Base-by-base conservation (phyloP, 169 alveolate genomes). In the Toxoplasma gondii region DNA sequence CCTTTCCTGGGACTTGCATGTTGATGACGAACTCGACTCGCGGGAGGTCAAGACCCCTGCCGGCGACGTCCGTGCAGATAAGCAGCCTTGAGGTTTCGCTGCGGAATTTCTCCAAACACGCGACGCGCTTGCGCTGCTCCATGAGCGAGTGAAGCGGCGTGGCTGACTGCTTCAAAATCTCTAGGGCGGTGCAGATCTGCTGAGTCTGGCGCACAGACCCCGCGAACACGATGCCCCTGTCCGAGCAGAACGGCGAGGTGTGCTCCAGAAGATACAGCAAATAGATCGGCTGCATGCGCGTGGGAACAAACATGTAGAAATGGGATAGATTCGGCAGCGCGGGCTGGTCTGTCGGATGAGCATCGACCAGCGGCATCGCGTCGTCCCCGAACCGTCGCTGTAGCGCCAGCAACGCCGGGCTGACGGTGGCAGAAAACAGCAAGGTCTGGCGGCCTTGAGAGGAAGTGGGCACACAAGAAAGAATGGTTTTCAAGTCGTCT, bases 21-120 rank as follows among this genome's bases (percentile, higher is more conserved):
- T 99, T 99, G 39, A 99, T 97, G 17, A 99, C 99, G 93, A 97
- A 98, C 74, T 98, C 98, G 17, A 99, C 99, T 44, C 97, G 98
- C 36, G 99, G 99, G 44, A 99, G 98, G 96, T 99, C 99, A 36
- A 99, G 96, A n/a, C 99, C 99, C 95, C 99, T 94, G 44, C 99
- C 98, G 27, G 99, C 99, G 7, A 99, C 98, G 94, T 99, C 99
- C 19, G 99, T 99, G 41, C 99, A 99, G 0, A 98, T 98, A 27
- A 98, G 96, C 34, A 98, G 74, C 84, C 98, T 93, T 81, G 97
- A 94, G 58, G 97, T 98, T 49, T 98, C 99, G 36, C 98, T 96
- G 94, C 99, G 98, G 96, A 99, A 98, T 95, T 98, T 99, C 67
- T 98, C 98, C 49, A 99, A 97, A 43, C 99, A 98, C 38, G 99